Percentiles rank a stretch among this genome's conserved stretches.
These are phyloP conservation scores for Eutrema japonicum DNA, from an alignment of 345 rosid genomes.

Conservation along the genomic window DNA sequence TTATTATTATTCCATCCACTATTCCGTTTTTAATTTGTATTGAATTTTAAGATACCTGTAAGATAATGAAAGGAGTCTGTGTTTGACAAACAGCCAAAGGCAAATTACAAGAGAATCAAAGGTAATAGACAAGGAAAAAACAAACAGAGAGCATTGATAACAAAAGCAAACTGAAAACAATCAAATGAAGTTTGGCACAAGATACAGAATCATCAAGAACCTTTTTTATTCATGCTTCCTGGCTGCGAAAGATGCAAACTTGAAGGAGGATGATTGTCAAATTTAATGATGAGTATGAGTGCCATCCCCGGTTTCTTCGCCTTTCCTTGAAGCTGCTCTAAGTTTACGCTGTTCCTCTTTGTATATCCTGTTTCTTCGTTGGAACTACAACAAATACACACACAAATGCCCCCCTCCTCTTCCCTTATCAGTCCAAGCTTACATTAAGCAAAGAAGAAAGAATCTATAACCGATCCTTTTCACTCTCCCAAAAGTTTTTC, in stretches of 20 bases:
- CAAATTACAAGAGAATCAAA: constrained; percentile 28
- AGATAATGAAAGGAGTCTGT: constrained; percentile 20
- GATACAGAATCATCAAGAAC: constrained; percentile 35
- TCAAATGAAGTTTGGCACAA: constrained; percentile 33
- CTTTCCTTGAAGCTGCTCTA: constrained; percentile 74
- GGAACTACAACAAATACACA: constrained; percentile 60
- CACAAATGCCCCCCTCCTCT: not conserved
- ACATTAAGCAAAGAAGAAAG: not conserved
- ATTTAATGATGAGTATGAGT: constrained; percentile 49
- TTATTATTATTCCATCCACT: constrained; percentile 18
- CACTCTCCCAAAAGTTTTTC: not conserved
- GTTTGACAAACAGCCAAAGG: constrained; percentile 25
- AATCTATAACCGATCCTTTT: not conserved
- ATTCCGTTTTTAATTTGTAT: not conserved
- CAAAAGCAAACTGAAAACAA: constrained; percentile 22
- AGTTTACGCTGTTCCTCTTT: constrained; percentile 98
- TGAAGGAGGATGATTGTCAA: not conserved
- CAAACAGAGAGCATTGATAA: not conserved
- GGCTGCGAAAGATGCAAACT: constrained; percentile 31
- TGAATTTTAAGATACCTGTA: not conserved
- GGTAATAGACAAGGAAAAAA: not conserved
- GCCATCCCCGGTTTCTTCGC: constrained; percentile 54
- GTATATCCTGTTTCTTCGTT: constrained; percentile 90
- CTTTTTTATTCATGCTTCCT: constrained; percentile 45
- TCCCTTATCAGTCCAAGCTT: constrained; percentile 20